Base-by-base conservation (phyloP, 2,329 filamentous ascomycete species). In the Fusarium denticulatum region DNA sequence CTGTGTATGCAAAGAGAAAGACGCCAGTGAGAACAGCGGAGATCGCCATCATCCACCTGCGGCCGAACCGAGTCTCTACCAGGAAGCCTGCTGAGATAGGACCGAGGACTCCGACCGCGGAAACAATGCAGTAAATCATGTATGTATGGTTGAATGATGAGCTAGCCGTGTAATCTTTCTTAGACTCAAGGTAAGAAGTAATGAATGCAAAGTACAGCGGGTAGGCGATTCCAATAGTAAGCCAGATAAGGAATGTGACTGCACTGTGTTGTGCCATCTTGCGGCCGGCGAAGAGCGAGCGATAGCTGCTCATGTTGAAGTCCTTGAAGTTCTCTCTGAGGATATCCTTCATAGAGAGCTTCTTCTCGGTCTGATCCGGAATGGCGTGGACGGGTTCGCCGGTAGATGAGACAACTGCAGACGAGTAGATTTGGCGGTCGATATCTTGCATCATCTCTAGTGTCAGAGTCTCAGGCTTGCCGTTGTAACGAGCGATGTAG, bases 191-290 rank as follows among this genome's bases (percentile, higher is more conserved):
- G 52, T 80, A 81, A 20, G 77, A 77, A 2, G 79, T 77, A 16
- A 81, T 76, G 43, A 81, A 90, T 83, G 77, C 77, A 73, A 90
- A 90, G 79, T 90, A 91, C 1, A 91, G 81, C 0, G 89, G 79
- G 58, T 86, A 90, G 0, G 85, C 88, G 18, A 91, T 84, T 10
- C 89, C 89, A 57, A 91, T 89, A 39, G 89, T 85, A 1, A 85
- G 86, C 89, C 89, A 91, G 20, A 90, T 80, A 1, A 85, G 49
- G 20, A 89, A 86, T 64, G 90, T 87, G 43, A 89, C 77, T 7
- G 81, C 79, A 0, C 88, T 90, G 10, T 87, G 87, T 64, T 85
- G 84, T 11, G 87, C 88, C 24, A 89, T 80, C 57, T 85, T 86
- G 39, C 81, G 84, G 0, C 85, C 88, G 1, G 85, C 82, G 66